These are phyloP conservation scores for Amphibolis antarctica DNA, from an alignment of 106 monocot genomes.

Conservation along the genomic window DNA sequence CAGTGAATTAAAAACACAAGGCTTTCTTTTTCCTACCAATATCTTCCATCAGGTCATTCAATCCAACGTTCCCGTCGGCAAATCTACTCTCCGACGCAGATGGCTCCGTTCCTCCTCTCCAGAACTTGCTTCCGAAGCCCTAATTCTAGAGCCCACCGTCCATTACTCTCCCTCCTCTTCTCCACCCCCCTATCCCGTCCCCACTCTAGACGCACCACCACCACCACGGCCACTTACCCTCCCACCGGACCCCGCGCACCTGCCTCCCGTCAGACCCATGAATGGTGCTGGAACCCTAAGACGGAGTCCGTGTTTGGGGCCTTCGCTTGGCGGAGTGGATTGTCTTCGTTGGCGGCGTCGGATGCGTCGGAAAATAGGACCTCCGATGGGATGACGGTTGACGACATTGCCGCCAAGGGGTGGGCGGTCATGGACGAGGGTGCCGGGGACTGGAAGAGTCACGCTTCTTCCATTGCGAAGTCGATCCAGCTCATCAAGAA, in stretches of 20 bases:
- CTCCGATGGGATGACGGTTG: constrained; percentile 79
- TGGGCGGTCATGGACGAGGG: constrained; percentile 75
- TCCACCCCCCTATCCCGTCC: not conserved
- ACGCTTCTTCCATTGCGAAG: constrained; percentile 69
- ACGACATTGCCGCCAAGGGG: constrained; percentile 43
- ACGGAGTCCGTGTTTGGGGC: constrained; percentile 3
- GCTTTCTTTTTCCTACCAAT: too few species aligned
- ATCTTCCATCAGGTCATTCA: too few species aligned
- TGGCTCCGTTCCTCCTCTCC: not conserved
- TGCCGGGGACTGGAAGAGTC: constrained; percentile 83
- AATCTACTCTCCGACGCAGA: too few species aligned
- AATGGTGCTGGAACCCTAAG: too few species aligned
- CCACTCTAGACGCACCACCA: not conserved
- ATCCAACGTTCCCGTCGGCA: too few species aligned
- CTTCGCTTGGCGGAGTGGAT: constrained; percentile 2
- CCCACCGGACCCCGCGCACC: not conserved
- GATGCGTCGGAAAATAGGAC: constrained; percentile 27
- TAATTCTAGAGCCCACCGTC: not conserved
- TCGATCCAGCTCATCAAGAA: constrained; percentile 88
- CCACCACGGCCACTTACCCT: not conserved
- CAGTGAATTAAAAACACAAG: too few species aligned
- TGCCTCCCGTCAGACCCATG: not conserved
- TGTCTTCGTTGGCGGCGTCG: constrained; percentile 28
- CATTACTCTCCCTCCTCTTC: not conserved
- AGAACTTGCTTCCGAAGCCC: not conserved